Evolutionary conservation across 768 basidiomycete species (phyloP), one percentile per base, ranked within the genome.

Genomic region (Suillus hirtellus): DNA sequence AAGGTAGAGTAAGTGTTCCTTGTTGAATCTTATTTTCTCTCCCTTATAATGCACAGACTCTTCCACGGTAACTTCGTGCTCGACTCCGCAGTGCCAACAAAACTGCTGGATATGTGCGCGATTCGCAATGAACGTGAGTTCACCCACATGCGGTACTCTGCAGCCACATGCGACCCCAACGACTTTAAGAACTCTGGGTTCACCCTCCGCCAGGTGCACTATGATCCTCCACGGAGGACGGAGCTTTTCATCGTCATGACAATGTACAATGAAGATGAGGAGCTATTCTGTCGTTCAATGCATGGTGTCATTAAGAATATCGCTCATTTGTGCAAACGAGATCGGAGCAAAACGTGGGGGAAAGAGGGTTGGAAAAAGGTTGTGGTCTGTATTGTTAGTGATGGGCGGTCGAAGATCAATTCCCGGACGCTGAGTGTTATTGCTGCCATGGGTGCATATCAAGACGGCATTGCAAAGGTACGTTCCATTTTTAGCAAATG

Each of bases 341-440:
- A 91, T 52, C 80, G 92, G 55, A 91, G 89, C 68, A 95, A 93
- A 82, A 97, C 92, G 4, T 99, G 96, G 96, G 96, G 95, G 1
- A 90, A 91, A 73, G 95, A 97, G 0, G 95, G 95, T 1, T 99
- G 96, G 96, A 96, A 98, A 82, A 98, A 97, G 82, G 93, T 96
- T 40, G 95, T 96, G 9, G 90, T 96, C 11, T 95, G 92, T 70
- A 88, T 96, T 68, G 94, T 96, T 9, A 91, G 89, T 47, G 93
- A 96, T 74, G 95, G 93, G 1, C 83, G 94, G 37, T 72, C 77
- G 66, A 94, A 95, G 83, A 91, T 96, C 75, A 93, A 95, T 72
- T 83, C 89, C 49, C 78, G 93, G 65, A 92, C 90, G 17, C 74
- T 95, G 70, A 90, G 87, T 66, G 92, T 95, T 40, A 85, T 99